Percentiles rank a stretch among this genome's conserved stretches.
phyloP scores from a whole-genome alignment of 306 rosid species.

The Crataegus laevigata region DNA sequence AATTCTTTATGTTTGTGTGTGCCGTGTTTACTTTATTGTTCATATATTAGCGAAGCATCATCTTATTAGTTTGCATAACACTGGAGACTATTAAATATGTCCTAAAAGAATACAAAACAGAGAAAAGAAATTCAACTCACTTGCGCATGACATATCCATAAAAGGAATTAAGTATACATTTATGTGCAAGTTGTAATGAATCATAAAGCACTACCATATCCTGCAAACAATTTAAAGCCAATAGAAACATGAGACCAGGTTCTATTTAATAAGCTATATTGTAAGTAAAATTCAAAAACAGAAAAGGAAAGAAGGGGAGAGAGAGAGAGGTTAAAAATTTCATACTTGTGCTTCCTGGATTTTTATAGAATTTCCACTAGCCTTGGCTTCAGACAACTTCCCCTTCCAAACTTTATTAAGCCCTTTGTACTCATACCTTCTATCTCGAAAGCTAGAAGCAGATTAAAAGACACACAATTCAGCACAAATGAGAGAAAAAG shows the following conservation, averaged over 20 bases:
- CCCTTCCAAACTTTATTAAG: constrained; percentile 99
- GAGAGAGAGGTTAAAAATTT: not conserved
- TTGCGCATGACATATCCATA: constrained; percentile 96
- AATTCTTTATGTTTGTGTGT: not conserved
- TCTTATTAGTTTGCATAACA: not conserved
- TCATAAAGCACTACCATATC: constrained; percentile 94
- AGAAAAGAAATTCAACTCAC: constrained; percentile 47
- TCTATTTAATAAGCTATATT: constrained; percentile 21
- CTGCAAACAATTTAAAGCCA: constrained; percentile 28
- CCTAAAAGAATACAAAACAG: constrained; percentile 15
- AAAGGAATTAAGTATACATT: constrained; percentile 86
- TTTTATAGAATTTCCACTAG: constrained; percentile 75
- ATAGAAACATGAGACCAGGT: not conserved
- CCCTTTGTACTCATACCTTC: constrained; percentile 96
- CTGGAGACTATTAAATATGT: not conserved
- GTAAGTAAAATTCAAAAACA: not conserved
- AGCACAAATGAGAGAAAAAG: constrained; percentile 18
- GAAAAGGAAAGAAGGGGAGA: not conserved
- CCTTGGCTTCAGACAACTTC: constrained; percentile 80
- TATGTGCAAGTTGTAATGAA: constrained; percentile 86
- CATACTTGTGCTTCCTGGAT: constrained; percentile 97
- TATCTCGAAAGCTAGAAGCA: constrained; percentile 84
- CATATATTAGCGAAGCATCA: not conserved
- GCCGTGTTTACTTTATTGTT: not conserved
- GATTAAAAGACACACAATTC: constrained; percentile 18